phyloP scores from a whole-genome alignment of 495 filamentous ascomycete genomes.

The Jackrogersella multiformis region DNA sequence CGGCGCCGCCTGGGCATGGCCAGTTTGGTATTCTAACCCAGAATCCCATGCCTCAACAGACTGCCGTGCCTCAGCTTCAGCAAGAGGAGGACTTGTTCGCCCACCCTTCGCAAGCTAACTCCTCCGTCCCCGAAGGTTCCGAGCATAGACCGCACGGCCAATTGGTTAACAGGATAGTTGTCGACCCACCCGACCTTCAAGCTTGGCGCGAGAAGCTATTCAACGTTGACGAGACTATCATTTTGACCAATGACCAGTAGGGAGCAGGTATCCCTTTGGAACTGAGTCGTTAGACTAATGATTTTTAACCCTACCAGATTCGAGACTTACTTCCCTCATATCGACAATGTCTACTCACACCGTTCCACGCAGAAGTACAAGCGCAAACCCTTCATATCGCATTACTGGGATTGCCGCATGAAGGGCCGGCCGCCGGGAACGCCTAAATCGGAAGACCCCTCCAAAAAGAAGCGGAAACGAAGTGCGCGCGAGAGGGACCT shows the following conservation, averaged over 20 bases:
- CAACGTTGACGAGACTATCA: constrained; percentile 77
- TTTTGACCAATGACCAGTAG: constrained; percentile 82
- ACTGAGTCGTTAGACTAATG: constrained; percentile 31
- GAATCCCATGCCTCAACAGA: constrained; percentile 49
- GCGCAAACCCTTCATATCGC: constrained; percentile 81
- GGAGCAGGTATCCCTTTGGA: constrained; percentile 40
- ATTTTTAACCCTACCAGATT: constrained; percentile 67
- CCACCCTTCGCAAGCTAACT: constrained; percentile 31
- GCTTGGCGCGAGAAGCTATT: constrained; percentile 81
- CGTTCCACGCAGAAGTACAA: constrained; percentile 89
- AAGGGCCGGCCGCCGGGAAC: constrained; percentile 87
- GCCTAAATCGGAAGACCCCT: constrained; percentile 83
- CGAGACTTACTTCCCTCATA: constrained; percentile 86
- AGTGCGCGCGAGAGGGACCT: constrained; percentile 78
- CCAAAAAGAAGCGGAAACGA: constrained; percentile 89
- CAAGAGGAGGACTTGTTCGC: constrained; percentile 44
- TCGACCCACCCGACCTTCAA: constrained; percentile 73
- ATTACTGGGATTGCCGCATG: constrained; percentile 91
- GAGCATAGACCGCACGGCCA: constrained; percentile 62
- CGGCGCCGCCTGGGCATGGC: constrained; percentile 34
- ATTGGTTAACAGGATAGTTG: constrained; percentile 65
- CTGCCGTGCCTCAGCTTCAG: constrained; percentile 51
- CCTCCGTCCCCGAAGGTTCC: constrained; percentile 43
- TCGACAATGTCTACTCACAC: constrained; percentile 93
- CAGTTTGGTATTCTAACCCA: constrained; percentile 60